These are phyloP conservation scores for baker's yeast (Saccharomyces cerevisiae) DNA, from an alignment of 805 yeast species.

Conservation along the genomic window DNA sequence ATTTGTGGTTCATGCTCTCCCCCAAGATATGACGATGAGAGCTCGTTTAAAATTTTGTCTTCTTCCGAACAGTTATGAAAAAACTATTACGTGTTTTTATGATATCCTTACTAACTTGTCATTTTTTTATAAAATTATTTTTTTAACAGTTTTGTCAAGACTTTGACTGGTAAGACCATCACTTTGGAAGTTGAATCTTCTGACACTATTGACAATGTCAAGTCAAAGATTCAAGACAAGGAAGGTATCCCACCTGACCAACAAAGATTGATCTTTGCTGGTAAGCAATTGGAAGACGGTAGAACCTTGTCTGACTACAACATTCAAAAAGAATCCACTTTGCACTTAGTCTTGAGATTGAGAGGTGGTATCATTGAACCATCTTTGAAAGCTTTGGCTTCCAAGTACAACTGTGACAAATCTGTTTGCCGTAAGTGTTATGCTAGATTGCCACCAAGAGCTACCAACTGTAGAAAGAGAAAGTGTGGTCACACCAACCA, in stretches of 20 bases:
- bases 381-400: constrained; percentile 96
- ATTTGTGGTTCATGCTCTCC: no score
- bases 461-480: constrained; percentile 99
- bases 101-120: not conserved
- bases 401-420: constrained; percentile 99
- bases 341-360: constrained; percentile 91
- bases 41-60: not conserved
- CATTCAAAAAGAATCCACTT: constrained; percentile 98
- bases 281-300: constrained; percentile 99
- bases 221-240: constrained; percentile 97
- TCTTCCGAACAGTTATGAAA: not conserved
- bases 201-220: constrained; percentile 97
- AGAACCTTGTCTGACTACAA: constrained; percentile 98
- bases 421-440: constrained; percentile 99
- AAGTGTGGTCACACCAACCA: constrained; percentile 99
- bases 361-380: constrained; percentile 99
- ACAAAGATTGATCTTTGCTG: constrained; percentile 98
- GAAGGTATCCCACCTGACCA: constrained; percentile 99
- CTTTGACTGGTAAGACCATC: constrained; percentile 88
- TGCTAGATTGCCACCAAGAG: constrained; percentile 99
- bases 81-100: not conserved
- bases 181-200: constrained; percentile 98
- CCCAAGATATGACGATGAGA: not conserved
- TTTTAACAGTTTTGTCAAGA: constrained; percentile 57
- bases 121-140: not conserved